phyloP scores from a whole-genome alignment of 2,329 filamentous ascomycete genomes.

The Xylaria sp. region DNA sequence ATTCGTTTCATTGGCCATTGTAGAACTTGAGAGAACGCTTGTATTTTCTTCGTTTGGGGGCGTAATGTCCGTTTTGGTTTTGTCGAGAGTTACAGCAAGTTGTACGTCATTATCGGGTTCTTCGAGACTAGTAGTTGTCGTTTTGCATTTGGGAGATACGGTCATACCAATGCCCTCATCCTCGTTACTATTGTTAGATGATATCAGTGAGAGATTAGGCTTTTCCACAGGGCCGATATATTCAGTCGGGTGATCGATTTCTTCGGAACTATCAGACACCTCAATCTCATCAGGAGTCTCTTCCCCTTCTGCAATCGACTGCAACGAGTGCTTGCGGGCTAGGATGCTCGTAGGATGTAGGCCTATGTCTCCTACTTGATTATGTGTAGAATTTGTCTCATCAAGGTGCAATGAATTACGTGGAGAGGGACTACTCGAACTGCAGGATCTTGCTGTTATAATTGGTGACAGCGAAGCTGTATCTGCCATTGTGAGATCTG shows the following conservation, averaged over 20 bases:
- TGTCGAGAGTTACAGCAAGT: background rate
- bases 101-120: slow-evolving; percentile 6
- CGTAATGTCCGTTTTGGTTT: slow-evolving; percentile 1
- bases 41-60: slow-evolving; percentile 16
- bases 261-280: slow-evolving; percentile 3
- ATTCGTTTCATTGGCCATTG: slow-evolving; percentile 29
- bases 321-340: slow-evolving; percentile 37
- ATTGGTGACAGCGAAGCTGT: slow-evolving; percentile 38
- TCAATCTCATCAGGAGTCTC: slow-evolving; percentile 30
- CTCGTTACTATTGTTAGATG: slow-evolving; percentile 32
- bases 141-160: slow-evolving; percentile 10
- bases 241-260: slow-evolving; percentile 10
- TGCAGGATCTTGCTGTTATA: slow-evolving; percentile 11
- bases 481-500: slow-evolving; percentile 43
- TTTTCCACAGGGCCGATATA: slow-evolving; percentile 37
- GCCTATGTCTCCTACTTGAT: slow-evolving; percentile 2
- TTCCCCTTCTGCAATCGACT: slow-evolving; percentile 44
- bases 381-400: slow-evolving; percentile 8
- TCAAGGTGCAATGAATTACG: slow-evolving; percentile 8
- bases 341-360: slow-evolving; percentile 9
- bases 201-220: slow-evolving; percentile 25
- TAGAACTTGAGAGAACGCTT: background rate
- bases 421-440: slow-evolving; percentile 8
- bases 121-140: background rate
- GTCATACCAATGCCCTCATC: slow-evolving; percentile 48